Base-by-base conservation (phyloP, 345 rosid genomes). In the Brassica carinata region DNA sequence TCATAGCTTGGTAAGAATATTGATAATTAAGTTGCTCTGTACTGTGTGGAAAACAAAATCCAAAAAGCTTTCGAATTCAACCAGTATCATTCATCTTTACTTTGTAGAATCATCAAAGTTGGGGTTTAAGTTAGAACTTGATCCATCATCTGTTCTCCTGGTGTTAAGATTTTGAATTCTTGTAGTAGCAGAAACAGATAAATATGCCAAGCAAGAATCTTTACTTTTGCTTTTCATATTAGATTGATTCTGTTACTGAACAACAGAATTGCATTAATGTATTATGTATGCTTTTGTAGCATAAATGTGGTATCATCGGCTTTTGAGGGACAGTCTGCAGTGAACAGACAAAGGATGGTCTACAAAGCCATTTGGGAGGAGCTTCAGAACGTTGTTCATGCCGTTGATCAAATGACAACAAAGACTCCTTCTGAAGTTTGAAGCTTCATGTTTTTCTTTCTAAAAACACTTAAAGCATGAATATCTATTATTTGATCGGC, bases 311-410 rank as follows among this genome's bases (percentile, higher is more conserved):
- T 95, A 27, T 87, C 98, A 40, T 86, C 92, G 58, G 86, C 88
- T 18, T 93, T 95, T 53, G 96, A 93, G 79, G 99, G 98, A 57
- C 91, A 95, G 67, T 91, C 94, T 0, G 87, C 91, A 2, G 98
- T 95, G 83, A 93, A 91, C 82, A 87, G 98, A 79, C 99, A 95
- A 85, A 89, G 99, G 83, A 95, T 95, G 97, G 99, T 95, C 27
- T 95, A 93, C 73, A 95, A 93, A 86, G 98, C 96, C 59, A 93
- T 95, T 78, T 93, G 99, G 99, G 99, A 93, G 81, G 99, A 95
- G 89, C 97, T 95, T 77, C 99, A 95, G 84, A 95, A 76, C 83
- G 89, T 92, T 0, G 97, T 95, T 71, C 99, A 95, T 74, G 99
- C 95, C 5, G 98, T 95, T 80, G 98, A 95, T 79, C 91, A 87